Conservation (phyloP, 495 filamentous ascomycete species). For the Chaetomium cochliodes region DNA sequence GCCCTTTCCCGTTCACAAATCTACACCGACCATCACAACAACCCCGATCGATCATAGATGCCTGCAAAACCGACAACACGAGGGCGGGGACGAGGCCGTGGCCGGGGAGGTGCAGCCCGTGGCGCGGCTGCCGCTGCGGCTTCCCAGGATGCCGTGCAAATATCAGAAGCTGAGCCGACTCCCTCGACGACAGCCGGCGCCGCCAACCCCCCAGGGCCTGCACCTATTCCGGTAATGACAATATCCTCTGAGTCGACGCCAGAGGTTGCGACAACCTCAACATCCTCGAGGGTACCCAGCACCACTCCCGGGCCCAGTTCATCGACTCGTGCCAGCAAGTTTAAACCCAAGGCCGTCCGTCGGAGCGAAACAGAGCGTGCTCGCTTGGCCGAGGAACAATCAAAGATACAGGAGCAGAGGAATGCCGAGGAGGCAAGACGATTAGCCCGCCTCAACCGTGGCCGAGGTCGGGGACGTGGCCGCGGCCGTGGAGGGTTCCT, state of each 20-base stretch:
- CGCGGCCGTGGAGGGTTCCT: slow-evolving; percentile 42
- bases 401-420: slow-evolving; percentile 34
- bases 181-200: slow-evolving; percentile 1
- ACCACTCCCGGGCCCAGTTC: slow-evolving; percentile 6
- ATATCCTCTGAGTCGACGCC: slow-evolving; percentile 6
- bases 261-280: not conserved
- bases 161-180: slow-evolving; percentile 1
- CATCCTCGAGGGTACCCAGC: slow-evolving; percentile 10
- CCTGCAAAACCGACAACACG: slow-evolving; percentile 21
- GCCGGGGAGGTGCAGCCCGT: slow-evolving; percentile 22
- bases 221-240: slow-evolving; percentile 3
- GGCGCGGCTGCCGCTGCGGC: slow-evolving; percentile 18
- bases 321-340: slow-evolving; percentile 28
- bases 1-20: not conserved
- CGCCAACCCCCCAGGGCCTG: slow-evolving; percentile 9
- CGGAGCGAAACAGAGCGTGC: slow-evolving; percentile 44
- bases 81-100: slow-evolving; percentile 23
- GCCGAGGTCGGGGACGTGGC: slow-evolving; percentile 40
- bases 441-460: slow-evolving; percentile 27
- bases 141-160: slow-evolving; percentile 12
- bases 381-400: slow-evolving; percentile 41
- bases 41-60: slow-evolving; percentile 11
- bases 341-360: slow-evolving; percentile 46
- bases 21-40: not conserved
- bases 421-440: slow-evolving; percentile 36